Evolutionary conservation across 805 yeast species (phyloP).

Genomic region (Teunomyces barrocoloradensis): DNA sequence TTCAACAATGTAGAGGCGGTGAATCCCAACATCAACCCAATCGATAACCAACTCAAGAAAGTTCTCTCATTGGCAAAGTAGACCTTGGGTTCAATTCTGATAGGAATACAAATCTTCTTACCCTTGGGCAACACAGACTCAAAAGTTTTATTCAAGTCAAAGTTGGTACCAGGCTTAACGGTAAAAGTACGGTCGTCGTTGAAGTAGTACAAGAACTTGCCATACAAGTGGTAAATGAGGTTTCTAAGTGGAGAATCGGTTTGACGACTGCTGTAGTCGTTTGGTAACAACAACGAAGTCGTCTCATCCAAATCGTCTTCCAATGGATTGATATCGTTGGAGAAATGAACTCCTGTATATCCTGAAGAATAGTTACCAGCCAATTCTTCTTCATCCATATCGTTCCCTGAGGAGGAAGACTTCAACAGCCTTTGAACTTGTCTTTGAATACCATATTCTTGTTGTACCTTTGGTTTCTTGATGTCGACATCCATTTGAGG

Average conservation of each 20-base stretch:
- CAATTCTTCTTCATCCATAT: slow-evolving; percentile 69
- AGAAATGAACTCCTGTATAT: slow-evolving; percentile 39
- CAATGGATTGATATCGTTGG: slow-evolving; percentile 44
- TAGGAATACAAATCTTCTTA: slow-evolving; percentile 85
- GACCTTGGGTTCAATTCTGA: slow-evolving; percentile 97
- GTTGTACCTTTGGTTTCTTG: slow-evolving; percentile 72
- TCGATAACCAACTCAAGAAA: slow-evolving; percentile 88
- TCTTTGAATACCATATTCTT: slow-evolving; percentile 62
- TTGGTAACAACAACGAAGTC: slow-evolving; percentile 42
- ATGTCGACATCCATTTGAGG: slow-evolving; percentile 97
- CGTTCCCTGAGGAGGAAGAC: slow-evolving; percentile 50
- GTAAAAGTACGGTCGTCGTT: slow-evolving; percentile 46
- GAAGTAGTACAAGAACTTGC: slow-evolving; percentile 38
- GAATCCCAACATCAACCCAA: slow-evolving; percentile 82
- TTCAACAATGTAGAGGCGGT: slow-evolving; percentile 84
- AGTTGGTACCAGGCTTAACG: slow-evolving; percentile 44
- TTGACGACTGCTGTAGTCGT: slow-evolving; percentile 25
- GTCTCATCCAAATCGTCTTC: slow-evolving; percentile 51
- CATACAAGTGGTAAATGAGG: slow-evolving; percentile 31
- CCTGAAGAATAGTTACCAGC: slow-evolving; percentile 36
- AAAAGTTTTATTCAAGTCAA: slow-evolving; percentile 42
- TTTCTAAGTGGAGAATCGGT: slow-evolving; percentile 32
- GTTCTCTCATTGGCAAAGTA: slow-evolving; percentile 98
- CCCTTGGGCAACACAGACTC: slow-evolving; percentile 79
- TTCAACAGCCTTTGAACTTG: slow-evolving; percentile 15